Base-by-base conservation (phyloP, 1,139 yeast species). In the Hemisphaericaspora xylanilytica region DNA sequence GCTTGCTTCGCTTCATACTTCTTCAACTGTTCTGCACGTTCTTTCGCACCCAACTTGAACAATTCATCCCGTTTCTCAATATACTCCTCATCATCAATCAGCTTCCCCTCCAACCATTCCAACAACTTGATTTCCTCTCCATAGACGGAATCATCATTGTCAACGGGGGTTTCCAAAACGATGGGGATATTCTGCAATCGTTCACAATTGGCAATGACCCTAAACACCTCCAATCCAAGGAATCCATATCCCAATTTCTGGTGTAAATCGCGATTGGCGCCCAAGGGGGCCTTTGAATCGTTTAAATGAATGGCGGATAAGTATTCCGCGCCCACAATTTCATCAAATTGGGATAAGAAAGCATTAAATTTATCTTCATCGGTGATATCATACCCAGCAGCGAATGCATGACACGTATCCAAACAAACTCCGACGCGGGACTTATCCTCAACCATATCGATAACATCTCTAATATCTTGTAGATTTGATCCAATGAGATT, bases 351-450 rank as follows among this genome's bases (percentile, higher is more conserved):
- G 6, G 62, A 55, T 92, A 96, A 85, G 58, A 92, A 89, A 35
- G 64, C 65, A 16, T 73, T 66, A 61, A 81, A 86, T 9, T 67
- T 58, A 18, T 69, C 76, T 43, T 73, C 71, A 6, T 74, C 72
- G 2, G 75, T 70, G 32, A 92, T 73, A 55, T 94, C 97, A 60
- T 87, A 90, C 1, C 98, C 98, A 0, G 97, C 96, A 1, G 97
- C 97, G 69, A 85, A 88, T 0, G 96, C 73, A 60, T 92, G 97
- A 59, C 97, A 92, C 0, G 97, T 90, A 55, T 92, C 97, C 13
- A 92, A 73, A 59, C 98, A 94, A 1, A 92, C 96, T 2, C 98
- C 98, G 7, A 92, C 81, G 41, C 98, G 71, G 2, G 68, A 59
- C 58, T 90, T 90, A 53, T 89, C 77, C 3, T 87, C 84, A 7